Evolutionary conservation across 2,329 filamentous ascomycete genomes (phyloP).

Genomic region (Neofusicoccum ribis): DNA sequence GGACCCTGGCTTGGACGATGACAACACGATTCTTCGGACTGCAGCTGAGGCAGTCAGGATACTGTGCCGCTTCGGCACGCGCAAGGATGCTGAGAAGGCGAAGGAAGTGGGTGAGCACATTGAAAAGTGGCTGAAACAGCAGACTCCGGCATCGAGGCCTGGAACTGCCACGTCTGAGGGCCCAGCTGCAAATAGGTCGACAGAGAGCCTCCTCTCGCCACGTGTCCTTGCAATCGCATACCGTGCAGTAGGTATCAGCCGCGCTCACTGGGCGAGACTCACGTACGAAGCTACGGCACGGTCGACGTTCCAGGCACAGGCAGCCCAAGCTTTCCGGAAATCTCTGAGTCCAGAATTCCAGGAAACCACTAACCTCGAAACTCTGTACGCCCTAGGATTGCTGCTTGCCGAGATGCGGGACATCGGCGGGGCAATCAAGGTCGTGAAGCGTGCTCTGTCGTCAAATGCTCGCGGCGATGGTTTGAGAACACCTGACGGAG

Average conservation of each 20-base stretch:
- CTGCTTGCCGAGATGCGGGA: slow-evolving; percentile 87
- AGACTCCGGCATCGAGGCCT: slow-evolving; percentile 33
- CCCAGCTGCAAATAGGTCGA: slow-evolving; percentile 27
- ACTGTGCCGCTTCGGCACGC: slow-evolving; percentile 78
- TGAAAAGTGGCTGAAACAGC: slow-evolving; percentile 71
- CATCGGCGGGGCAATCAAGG: slow-evolving; percentile 75
- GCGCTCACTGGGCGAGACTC: slow-evolving; percentile 82
- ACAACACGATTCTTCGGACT: slow-evolving; percentile 74
- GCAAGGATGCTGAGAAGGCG: slow-evolving; percentile 76
- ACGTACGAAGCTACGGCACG: slow-evolving; percentile 75
- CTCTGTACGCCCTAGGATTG: slow-evolving; percentile 77
- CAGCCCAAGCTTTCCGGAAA: slow-evolving; percentile 72
- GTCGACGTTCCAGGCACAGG: slow-evolving; percentile 72
- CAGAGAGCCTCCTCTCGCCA: slow-evolving; percentile 53
- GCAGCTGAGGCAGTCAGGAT: slow-evolving; percentile 77
- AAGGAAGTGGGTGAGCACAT: slow-evolving; percentile 69
- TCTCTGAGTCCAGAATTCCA: slow-evolving; percentile 68
- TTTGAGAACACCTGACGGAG: slow-evolving; percentile 33
- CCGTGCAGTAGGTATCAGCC: slow-evolving; percentile 80
- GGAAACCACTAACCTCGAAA: slow-evolving; percentile 68
- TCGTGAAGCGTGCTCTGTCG: slow-evolving; percentile 74
- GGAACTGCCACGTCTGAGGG: slow-evolving; percentile 27
- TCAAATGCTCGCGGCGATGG: slow-evolving; percentile 45
- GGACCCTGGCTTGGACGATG: slow-evolving; percentile 74
- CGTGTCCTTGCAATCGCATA: slow-evolving; percentile 66